These are phyloP conservation scores for Omphalotus olearius DNA, from an alignment of 1,284 basidiomycete genomes.

Conservation along the genomic window DNA sequence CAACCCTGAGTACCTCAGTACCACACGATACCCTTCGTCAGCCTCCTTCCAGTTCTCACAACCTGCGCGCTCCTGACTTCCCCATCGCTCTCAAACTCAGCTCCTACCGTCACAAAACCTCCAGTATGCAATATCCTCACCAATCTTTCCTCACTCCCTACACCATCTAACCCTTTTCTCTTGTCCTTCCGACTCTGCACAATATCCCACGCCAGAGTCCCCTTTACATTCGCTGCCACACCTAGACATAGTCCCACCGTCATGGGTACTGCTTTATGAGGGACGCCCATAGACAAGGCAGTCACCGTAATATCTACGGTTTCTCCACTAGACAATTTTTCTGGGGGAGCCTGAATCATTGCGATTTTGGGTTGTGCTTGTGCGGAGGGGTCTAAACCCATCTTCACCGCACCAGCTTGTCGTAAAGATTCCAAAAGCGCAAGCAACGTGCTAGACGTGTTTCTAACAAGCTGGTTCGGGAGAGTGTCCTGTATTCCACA, in stretches of 20 bases:
- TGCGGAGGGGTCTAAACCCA: conserved; percentile 60
- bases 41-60: conserved; percentile 58
- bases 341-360: conserved; percentile 43
- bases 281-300: conserved; percentile 67
- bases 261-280: conserved; percentile 73
- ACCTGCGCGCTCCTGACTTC: conserved; percentile 55
- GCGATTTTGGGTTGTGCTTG: conserved; percentile 74
- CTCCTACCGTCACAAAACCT: conserved; percentile 64
- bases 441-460: neutral
- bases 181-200: conserved; percentile 20
- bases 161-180: conserved; percentile 16
- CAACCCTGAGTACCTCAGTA: conserved; percentile 36
- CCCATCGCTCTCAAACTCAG: conserved; percentile 40
- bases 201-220: conserved; percentile 50
- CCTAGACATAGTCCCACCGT: conserved; percentile 71
- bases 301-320: conserved; percentile 53
- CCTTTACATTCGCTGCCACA: conserved; percentile 51
- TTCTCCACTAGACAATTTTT: conserved; percentile 16
- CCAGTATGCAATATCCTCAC: conserved; percentile 59
- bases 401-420: conserved; percentile 48
- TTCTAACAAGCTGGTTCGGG: neutral
- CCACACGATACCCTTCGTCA: conserved; percentile 69
- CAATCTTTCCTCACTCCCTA: conserved; percentile 14
- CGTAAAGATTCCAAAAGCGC: conserved; percentile 50
- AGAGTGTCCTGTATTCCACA: conserved; percentile 1